phyloP scores from a whole-genome alignment of 2,329 filamentous ascomycete species.

The Aschersonia sp. region DNA sequence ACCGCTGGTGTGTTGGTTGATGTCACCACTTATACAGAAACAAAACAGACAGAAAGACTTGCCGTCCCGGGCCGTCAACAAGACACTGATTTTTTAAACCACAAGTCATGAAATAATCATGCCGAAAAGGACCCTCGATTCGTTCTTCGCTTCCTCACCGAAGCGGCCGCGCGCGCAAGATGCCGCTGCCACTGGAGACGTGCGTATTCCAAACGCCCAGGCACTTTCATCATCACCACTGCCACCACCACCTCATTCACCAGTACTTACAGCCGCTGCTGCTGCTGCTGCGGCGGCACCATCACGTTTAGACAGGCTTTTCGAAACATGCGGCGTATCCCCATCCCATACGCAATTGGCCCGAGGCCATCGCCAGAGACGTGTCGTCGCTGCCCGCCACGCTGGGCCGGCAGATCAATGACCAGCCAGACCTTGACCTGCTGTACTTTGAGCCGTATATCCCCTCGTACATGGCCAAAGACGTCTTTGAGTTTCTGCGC shows the following conservation, averaged over 20 bases:
- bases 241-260: no score
- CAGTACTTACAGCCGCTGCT: no score
- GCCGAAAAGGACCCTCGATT: constrained; percentile 44
- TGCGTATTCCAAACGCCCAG: neutral
- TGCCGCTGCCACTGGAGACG: neutral
- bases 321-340: constrained; percentile 32
- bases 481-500: constrained; percentile 58
- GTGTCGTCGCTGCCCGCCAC: constrained; percentile 32
- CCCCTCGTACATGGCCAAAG: constrained; percentile 35
- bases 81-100: no score
- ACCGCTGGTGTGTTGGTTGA: neutral
- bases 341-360: constrained; percentile 31
- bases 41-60: neutral
- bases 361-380: constrained; percentile 20
- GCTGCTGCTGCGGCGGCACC: no score
- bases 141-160: constrained; percentile 39
- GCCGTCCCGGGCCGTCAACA: neutral
- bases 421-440: constrained; percentile 58
- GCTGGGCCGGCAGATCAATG: constrained; percentile 41
- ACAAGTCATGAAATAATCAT: constrained; percentile 4
- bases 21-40: constrained; percentile 1
- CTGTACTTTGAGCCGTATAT: constrained; percentile 66
- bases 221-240: no score
- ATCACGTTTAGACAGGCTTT: neutral
- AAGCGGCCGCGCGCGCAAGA: constrained; percentile 9